Conservation (phyloP, 2,329 filamentous ascomycete genomes). For the Helotiales sp. region DNA sequence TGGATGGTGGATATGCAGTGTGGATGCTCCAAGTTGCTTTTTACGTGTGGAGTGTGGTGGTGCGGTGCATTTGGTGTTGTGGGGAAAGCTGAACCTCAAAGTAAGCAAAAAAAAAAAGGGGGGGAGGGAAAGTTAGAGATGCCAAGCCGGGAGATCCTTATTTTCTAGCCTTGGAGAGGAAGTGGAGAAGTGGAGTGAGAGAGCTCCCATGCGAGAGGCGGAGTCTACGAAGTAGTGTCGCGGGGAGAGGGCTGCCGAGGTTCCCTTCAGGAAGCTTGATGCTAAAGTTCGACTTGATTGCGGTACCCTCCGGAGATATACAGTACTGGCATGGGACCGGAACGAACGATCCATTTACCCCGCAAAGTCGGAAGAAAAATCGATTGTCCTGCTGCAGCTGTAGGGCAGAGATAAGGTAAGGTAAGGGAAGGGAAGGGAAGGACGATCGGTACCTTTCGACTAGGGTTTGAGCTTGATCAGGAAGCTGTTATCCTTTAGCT, state of each 20-base stretch:
- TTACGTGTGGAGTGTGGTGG: background rate
- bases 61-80: background rate
- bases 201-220: background rate
- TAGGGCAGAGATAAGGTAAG: no score
- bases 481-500: background rate
- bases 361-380: background rate
- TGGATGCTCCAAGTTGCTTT: background rate
- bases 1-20: background rate
- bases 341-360: no score
- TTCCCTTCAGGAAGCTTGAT: background rate
- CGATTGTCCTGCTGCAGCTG: background rate
- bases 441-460: background rate
- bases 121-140: background rate
- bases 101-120: background rate
- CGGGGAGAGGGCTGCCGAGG: conserved; percentile 1
- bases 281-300: no score
- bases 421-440: no score
- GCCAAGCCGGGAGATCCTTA: background rate
- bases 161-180: no score
- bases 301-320: no score
- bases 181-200: background rate
- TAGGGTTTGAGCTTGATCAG: background rate
- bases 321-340: no score
- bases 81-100: background rate
- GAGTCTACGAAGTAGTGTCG: background rate